Evolutionary conservation across 1,139 yeast species (phyloP), one percentile per base, ranked within the genome.

Genomic region (Wickerhamomyces sp.): DNA sequence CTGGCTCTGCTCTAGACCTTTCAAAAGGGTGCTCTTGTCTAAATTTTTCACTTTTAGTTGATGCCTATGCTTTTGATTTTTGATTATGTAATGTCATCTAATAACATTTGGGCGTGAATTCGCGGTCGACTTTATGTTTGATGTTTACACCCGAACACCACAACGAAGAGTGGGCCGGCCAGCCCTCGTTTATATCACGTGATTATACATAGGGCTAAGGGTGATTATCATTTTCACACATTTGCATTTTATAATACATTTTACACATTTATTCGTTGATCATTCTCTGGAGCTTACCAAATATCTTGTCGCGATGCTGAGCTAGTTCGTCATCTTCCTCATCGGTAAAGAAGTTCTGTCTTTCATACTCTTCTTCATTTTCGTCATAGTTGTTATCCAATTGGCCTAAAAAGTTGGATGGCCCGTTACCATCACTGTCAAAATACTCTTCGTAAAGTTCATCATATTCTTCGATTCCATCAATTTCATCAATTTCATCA

Each of bases 271-370:
- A 14, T 13, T 56, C 55, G 19, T 63, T 55, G 9, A 72, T 63
- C 82, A 78, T 74, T 30, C 60, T 60, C 48, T 81, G 75, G 25
- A 81, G 57, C 43, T 64, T 67, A 1, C 77, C 77, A 57, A 81
- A 81, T 4, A 81, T 79, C 41, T 60, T 66, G 47, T 81, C 89
- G 39, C 89, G 60, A 51, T 81, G 81, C 2, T 70, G 67, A 0
- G 87, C 86, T 49, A 79, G 37, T 7, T 78, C 80, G 49, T 79
- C 82, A 25, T 77, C 76, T 29, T 63, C 67, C 39, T 81, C 88
- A 7, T 62, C 58, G 2, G 68, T 65, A 52, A 79, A 80, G 50
- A 78, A 78, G 9, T 55, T 55, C 44, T 78, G 70, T 36, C 84
- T 60, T 42, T 64, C 58, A 33, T 60, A 63, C 3, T 52, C 58